Conservation (phyloP, 345 rosid genomes). For the Camelina hispida region DNA sequence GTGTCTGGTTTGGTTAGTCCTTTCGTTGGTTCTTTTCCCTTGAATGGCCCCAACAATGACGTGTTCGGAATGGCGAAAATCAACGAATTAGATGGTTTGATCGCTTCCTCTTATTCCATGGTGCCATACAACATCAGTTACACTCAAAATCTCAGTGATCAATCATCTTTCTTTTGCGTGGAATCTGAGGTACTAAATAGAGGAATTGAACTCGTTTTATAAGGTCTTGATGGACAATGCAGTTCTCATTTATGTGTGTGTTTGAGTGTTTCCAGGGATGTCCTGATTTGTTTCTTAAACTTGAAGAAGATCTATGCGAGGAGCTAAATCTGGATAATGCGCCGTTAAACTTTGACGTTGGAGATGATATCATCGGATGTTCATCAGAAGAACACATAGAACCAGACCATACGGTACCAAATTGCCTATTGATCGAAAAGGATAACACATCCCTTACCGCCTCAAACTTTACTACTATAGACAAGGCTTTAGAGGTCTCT, state of each 20-base stretch:
- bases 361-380: slow-evolving; percentile 55
- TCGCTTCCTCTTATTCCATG: slow-evolving; percentile 40
- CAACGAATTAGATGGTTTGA: slow-evolving; percentile 29
- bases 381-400: slow-evolving; percentile 45
- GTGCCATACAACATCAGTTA: slow-evolving; percentile 26
- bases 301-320: slow-evolving; percentile 62
- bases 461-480: slow-evolving; percentile 34
- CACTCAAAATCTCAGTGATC: slow-evolving; percentile 50
- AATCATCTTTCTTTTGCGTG: slow-evolving; percentile 44
- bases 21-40: slow-evolving; percentile 32
- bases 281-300: slow-evolving; percentile 32
- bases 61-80: slow-evolving; percentile 40
- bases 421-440: slow-evolving; percentile 42
- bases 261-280: slow-evolving; percentile 11
- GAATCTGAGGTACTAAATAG: slow-evolving; percentile 42
- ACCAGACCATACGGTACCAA: slow-evolving; percentile 50
- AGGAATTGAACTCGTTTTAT: not conserved
- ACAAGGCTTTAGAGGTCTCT: slow-evolving; percentile 32
- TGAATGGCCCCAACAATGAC: slow-evolving; percentile 43
- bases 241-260: not conserved
- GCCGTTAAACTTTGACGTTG: slow-evolving; percentile 53
- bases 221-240: slow-evolving; percentile 5
- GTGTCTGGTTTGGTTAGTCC: slow-evolving; percentile 38
- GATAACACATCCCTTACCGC: slow-evolving; percentile 28
- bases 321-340: slow-evolving; percentile 59